phyloP scores from a whole-genome alignment of 306 rosid genomes.

The Quercus bicolor region DNA sequence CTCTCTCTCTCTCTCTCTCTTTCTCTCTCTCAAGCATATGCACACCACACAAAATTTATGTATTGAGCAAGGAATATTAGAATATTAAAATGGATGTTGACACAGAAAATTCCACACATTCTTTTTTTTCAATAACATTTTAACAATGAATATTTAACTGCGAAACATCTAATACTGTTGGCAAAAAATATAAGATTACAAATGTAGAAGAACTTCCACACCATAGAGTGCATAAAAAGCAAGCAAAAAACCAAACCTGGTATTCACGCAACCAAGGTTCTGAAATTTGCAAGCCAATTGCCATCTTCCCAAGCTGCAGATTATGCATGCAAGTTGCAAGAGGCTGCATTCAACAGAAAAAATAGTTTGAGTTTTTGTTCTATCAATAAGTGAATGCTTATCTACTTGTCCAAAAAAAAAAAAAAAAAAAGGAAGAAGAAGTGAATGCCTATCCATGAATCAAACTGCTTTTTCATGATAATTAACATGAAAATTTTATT shows the following conservation, averaged over 20 bases:
- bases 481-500: no score
- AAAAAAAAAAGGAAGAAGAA: neutral
- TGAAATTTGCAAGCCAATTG: slow-evolving; percentile 85
- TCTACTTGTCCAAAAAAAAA: neutral
- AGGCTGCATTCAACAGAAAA: slow-evolving; percentile 48
- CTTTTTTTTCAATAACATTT: neutral
- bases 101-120: neutral
- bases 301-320: slow-evolving; percentile 78
- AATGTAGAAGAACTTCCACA: neutral
- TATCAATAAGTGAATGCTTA: neutral
- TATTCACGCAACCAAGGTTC: slow-evolving; percentile 99
- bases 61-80: neutral
- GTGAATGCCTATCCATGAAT: neutral
- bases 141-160: neutral
- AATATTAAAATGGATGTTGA: neutral
- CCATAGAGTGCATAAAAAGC: neutral
- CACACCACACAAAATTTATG: neutral
- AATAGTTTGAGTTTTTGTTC: neutral
- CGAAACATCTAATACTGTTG: neutral
- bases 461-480: neutral
- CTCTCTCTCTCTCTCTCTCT: neutral
- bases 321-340: slow-evolving; percentile 94
- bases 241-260: slow-evolving; percentile 55
- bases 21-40: neutral
- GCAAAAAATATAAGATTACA: neutral